Evolutionary conservation across 2,329 filamentous ascomycete species (phyloP), one percentile per base, ranked within the genome.

Genomic region (Ascochyta rabiei): DNA sequence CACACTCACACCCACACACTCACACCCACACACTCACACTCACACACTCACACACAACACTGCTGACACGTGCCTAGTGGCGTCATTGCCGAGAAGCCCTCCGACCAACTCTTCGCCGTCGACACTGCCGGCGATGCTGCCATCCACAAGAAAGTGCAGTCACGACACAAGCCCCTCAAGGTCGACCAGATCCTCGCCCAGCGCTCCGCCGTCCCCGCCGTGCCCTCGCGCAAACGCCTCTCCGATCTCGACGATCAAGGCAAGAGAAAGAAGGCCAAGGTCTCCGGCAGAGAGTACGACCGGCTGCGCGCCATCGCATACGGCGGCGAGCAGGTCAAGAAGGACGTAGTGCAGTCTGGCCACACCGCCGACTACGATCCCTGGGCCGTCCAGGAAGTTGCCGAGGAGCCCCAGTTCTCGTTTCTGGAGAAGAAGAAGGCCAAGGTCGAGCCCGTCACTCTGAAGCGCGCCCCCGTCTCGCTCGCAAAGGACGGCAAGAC

Each of bases 131-230:
- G 93, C 57, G 88, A 92, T 67, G 77, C 81, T 43, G 79, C 83
- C 47, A 85, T 92, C 57, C 80, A 85, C 51, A 89, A 87, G 70
- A 77, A 84, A 59, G 82, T 86, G 66, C 81, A 85, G 59, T 89
- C 88, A 71, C 79, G 81, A 61, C 85, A 87, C 72, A 97, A 96
- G 79, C 82, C 84, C 5, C 84, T 99, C 63, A 96, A 91, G 76
- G 87, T 88, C 60, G 93, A 99, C 72, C 90, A 98, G 72, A 98
- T 99, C 61, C 87, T 99, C 65, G 87, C 89, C 26, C 83, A 88
- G 68, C 88, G 95, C 59, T 97, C 93, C 31, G 87, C 87, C 12
- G 84, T 98, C 8, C 89, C 91, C 4, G 88, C 90, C 12, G 84
- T 99, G 6, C 84, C 89, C 21, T 83, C 85, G 60, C 87, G 89